A percentile compares a stretch with the other conserved stretches of the same genome.
These are phyloP conservation scores for Diaporthe longicolla DNA, from an alignment of 2,329 filamentous ascomycete genomes.

Conservation along the genomic window DNA sequence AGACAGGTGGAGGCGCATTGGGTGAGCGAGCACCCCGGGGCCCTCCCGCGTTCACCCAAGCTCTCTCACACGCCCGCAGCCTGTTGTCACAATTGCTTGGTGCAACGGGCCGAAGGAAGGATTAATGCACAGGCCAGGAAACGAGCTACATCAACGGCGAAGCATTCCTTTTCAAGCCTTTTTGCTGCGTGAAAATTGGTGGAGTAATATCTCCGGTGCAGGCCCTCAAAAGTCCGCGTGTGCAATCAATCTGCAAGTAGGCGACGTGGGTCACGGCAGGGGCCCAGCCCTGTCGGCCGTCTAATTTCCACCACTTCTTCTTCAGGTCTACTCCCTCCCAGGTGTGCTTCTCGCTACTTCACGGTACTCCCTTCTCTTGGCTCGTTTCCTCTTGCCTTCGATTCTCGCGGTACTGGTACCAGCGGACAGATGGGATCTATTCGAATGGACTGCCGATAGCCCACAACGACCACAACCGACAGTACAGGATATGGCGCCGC, in stretches of 20 bases:
- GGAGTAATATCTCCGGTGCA: not conserved
- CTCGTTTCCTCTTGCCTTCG: not conserved
- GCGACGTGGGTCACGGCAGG: constrained; percentile 16
- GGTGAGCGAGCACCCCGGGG: not conserved
- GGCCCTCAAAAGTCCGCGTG: constrained; percentile 10
- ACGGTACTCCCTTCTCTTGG: not conserved
- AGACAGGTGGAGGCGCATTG: too few relatives aligned
- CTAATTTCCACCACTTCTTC: constrained; percentile 20
- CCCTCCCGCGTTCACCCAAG: not conserved
- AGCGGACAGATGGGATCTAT: not conserved
- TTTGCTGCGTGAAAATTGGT: not conserved
- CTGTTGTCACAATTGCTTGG: not conserved
- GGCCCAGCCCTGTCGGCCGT: not conserved
- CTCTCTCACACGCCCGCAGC: not conserved
- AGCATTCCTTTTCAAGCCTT: constrained; percentile 5
- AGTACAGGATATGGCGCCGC: constrained; percentile 36
- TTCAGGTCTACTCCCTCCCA: not conserved
- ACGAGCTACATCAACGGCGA: constrained; percentile 16
- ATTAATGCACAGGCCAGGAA: constrained; percentile 8
- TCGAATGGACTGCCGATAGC: constrained; percentile 5
- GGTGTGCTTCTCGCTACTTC: not conserved
- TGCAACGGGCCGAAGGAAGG: not conserved
- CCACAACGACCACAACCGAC: not conserved
- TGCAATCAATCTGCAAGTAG: constrained; percentile 17
- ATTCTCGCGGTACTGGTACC: constrained; percentile 35